Percentiles rank a stretch among this genome's conserved stretches.
These are phyloP conservation scores for Monilinia polystroma DNA, from an alignment of 2,329 filamentous ascomycete genomes.

Conservation along the genomic window DNA sequence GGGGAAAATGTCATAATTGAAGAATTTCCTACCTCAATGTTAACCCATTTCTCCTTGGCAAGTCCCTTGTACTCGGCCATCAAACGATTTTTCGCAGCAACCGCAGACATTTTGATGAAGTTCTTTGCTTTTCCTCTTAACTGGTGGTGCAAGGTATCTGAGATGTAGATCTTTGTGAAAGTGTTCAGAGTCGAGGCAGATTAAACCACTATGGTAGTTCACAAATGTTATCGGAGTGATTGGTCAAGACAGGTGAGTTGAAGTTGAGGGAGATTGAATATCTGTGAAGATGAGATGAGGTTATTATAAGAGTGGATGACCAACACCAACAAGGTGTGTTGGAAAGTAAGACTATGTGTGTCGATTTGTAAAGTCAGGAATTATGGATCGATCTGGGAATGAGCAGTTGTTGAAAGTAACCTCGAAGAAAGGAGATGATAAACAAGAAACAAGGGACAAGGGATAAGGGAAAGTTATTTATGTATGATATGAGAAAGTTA, in stretches of 20 bases:
- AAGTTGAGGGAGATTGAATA: not conserved
- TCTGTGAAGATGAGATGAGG: not conserved
- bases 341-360: constrained; percentile 10
- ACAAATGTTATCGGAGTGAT: not conserved
- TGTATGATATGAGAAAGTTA: not conserved
- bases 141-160: not conserved
- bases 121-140: not conserved
- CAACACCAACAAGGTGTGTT: constrained; percentile 10
- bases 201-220: not conserved
- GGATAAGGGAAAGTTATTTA: not conserved
- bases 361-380: not conserved
- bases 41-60: constrained; percentile 88
- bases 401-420: not conserved
- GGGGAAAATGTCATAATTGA: not conserved
- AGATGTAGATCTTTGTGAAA: not conserved
- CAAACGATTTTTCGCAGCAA: constrained; percentile 71
- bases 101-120: constrained; percentile 30
- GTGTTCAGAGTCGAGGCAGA: not conserved
- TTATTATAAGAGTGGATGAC: constrained; percentile 9
- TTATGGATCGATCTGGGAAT: not conserved
- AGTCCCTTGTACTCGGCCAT: constrained; percentile 85
- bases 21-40: constrained; percentile 68
- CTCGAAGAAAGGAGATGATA: not conserved
- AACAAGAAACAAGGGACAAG: no score
- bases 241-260: not conserved